Base-by-base conservation (phyloP, 208 protist genomes). In the Tritrichomonas musculus region DNA sequence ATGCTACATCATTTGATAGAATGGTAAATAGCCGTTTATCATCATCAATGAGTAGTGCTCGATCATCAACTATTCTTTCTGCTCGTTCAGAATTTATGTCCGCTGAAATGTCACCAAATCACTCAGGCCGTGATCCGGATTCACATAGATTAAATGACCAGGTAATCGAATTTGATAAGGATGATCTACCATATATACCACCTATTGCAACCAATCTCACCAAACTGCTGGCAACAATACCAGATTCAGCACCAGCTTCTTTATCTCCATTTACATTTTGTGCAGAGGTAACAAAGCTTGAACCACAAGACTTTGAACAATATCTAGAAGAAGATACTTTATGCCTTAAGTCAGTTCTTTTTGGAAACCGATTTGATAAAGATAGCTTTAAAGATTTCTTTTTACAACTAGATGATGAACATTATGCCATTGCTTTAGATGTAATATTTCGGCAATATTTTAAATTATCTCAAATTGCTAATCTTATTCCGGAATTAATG, bases 321-420 rank as follows among this genome's bases (percentile, higher is more conserved):
- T 88, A 47, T 36, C 27, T 88, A 36, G 77, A 88, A 39, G 77
- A 88, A 88, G 77, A 88, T 57, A 88, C 77, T 27, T 57, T 88
- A 57, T 57, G 33, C 17, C 20, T 88, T 53, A 88, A 88, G 57
- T 88, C 77, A 41, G 77, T 36, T 60, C 20, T 88, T 39, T 88
- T 88, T 22, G 77, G 77, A 1, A 47, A 47, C 30, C 39, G 77
- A 60, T 88, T 88, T 49, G 57, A 88, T 36, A 47, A 88, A 53
- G 77, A 88, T 27, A 53, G 47, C 22, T 44, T 88, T 2, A 57
- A 88, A 57, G 77, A 88, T 13, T 50, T 88, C 5, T 88, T 88
- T 57, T 39, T 53, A 22, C 39, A 41, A 88, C 44, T 88, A 17
- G 33, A 41, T 33, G 41, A 53, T 14, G 20, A 44, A 57, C 44